phyloP scores from a whole-genome alignment of 768 basidiomycete genomes.

The Leccinum boreale region DNA sequence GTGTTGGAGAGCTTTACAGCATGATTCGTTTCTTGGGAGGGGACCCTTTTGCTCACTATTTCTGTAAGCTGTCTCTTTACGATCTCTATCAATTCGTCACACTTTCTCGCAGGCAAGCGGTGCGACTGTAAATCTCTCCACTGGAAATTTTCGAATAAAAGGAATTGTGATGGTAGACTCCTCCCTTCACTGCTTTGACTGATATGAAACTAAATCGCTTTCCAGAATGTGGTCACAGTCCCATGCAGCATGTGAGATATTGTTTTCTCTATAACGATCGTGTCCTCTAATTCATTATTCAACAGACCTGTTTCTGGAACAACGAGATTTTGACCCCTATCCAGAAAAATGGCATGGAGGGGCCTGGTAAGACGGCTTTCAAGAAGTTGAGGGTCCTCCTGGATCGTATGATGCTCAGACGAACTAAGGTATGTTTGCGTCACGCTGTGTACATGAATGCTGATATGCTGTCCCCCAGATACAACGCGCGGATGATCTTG shows the following conservation, averaged over 20 bases:
- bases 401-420: constrained; percentile 93
- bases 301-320: constrained; percentile 93
- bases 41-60: constrained; percentile 89
- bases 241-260: constrained; percentile 72
- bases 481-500: constrained; percentile 94
- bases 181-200: background rate
- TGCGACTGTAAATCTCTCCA: constrained; percentile 95
- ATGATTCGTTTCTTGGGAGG: constrained; percentile 90
- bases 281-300: constrained; percentile 5
- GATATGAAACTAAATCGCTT: background rate
- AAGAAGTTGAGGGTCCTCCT: constrained; percentile 88
- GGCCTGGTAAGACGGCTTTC: constrained; percentile 80
- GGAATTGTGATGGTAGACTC: constrained; percentile 70
- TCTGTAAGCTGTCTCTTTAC: constrained; percentile 52
- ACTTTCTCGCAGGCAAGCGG: constrained; percentile 57
- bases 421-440: constrained; percentile 61
- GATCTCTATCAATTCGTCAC: background rate
- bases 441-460: background rate
- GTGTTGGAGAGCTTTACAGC: constrained; percentile 98
- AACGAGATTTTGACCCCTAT: constrained; percentile 96
- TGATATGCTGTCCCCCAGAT: constrained; percentile 43
- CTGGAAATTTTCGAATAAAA: constrained; percentile 87
- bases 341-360: constrained; percentile 82
- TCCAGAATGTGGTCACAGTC: constrained; percentile 77
- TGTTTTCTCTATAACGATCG: background rate